Conservation (phyloP, 768 basidiomycete species). For the Gloeopeniophorella convolvens region DNA sequence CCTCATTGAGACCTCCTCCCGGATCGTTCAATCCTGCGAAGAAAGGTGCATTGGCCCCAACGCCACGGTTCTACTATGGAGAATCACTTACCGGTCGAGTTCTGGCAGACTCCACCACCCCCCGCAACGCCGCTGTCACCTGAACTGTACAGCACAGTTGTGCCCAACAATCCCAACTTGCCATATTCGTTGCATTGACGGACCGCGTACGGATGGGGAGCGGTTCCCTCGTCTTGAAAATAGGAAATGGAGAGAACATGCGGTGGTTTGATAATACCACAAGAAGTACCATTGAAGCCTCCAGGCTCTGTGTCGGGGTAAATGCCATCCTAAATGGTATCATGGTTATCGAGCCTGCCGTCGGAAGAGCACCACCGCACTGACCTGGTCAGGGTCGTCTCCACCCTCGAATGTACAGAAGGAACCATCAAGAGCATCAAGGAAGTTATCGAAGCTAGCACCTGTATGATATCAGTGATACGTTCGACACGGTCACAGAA, state of each 20-base stretch:
- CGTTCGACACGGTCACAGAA: not conserved
- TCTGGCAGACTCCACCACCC: constrained; percentile 28
- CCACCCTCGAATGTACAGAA: too few species aligned
- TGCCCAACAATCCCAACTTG: constrained; percentile 37
- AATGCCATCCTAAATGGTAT: constrained; percentile 23
- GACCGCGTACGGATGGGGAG: constrained; percentile 31
- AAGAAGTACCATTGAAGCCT: constrained; percentile 30
- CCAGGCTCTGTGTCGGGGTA: constrained; percentile 38
- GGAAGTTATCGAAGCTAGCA: too few species aligned
- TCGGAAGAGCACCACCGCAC: not conserved
- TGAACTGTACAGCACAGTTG: constrained; percentile 38
- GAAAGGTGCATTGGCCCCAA: not conserved
- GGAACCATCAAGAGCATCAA: too few species aligned
- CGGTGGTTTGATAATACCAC: constrained; percentile 31
- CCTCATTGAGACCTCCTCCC: constrained; percentile 20
- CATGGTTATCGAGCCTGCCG: not conserved
- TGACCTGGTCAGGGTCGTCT: constrained; percentile 1
- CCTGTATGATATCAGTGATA: too few species aligned
- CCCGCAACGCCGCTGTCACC: constrained; percentile 43
- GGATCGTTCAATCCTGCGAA: constrained; percentile 25
- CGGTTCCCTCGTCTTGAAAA: constrained; percentile 31
- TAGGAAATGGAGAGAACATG: constrained; percentile 40
- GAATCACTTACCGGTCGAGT: constrained; percentile 25
- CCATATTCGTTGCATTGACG: constrained; percentile 42
- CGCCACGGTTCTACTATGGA: too few species aligned